Conservation (phyloP, 2,329 filamentous ascomycete species). For the Nannizzia gypsea region DNA sequence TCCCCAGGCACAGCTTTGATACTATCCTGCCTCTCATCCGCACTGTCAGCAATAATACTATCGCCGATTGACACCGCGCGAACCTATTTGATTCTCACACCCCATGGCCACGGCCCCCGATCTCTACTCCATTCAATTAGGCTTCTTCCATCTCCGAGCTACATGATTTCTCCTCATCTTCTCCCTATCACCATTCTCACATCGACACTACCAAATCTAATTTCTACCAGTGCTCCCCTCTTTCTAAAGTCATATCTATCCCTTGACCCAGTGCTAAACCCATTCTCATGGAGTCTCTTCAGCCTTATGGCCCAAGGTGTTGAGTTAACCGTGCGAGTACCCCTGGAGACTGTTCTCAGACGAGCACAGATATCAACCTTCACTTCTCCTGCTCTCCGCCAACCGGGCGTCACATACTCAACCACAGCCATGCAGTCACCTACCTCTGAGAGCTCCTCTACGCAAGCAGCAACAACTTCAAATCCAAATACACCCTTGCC, state of each 20-base stretch:
- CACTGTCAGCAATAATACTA: constrained; percentile 64
- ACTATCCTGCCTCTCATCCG: constrained; percentile 55
- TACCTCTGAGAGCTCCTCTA: constrained; percentile 1
- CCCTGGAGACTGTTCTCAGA: constrained; percentile 81
- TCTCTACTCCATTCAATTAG: constrained; percentile 68
- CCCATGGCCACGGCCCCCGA: constrained; percentile 60
- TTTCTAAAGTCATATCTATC: constrained; percentile 73
- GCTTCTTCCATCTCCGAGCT: constrained; percentile 58
- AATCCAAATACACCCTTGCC: constrained; percentile 38
- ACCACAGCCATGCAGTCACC: constrained; percentile 13
- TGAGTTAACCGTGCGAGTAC: constrained; percentile 76
- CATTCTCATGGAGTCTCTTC: constrained; percentile 67
- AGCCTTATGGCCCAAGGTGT: constrained; percentile 69
- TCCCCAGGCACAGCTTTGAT: constrained; percentile 71
- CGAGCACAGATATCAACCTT: constrained; percentile 72
- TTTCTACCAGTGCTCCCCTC: constrained; percentile 72
- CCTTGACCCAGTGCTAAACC: constrained; percentile 70
- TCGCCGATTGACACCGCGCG: constrained; percentile 82
- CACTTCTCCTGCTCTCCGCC: constrained; percentile 41
- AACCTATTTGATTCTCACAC: constrained; percentile 74
- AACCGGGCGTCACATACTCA: constrained; percentile 19
- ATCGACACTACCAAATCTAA: constrained; percentile 68
- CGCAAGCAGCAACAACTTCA: neutral
- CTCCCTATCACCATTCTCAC: constrained; percentile 77
- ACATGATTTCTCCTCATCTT: constrained; percentile 58